A percentile compares a stretch with the other conserved stretches of the same genome.
These are phyloP conservation scores for Sordariomycetes sp. DNA, from an alignment of 2,329 filamentous ascomycete species.

Conservation along the genomic window DNA sequence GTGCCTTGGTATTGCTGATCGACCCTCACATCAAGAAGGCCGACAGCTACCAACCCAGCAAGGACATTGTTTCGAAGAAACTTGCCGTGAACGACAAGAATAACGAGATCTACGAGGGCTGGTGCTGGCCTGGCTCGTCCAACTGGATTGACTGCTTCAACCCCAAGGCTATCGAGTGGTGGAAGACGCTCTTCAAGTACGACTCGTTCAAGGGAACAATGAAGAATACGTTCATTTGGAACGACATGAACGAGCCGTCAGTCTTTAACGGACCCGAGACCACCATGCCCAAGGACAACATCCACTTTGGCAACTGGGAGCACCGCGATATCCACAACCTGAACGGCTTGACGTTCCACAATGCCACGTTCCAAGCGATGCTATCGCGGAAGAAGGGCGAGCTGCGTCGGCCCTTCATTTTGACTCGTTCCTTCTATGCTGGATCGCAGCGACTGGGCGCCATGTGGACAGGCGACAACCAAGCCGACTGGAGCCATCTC, in stretches of 20 bases:
- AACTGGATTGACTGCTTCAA: conserved; percentile 97
- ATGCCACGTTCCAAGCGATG: conserved; percentile 83
- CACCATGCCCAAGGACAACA: conserved; percentile 97
- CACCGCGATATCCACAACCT: conserved; percentile 95
- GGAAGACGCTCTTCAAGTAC: conserved; percentile 81
- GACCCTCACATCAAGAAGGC: conserved; percentile 97
- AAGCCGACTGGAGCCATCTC: conserved; percentile 85
- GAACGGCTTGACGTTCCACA: conserved; percentile 91
- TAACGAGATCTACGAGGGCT: conserved; percentile 80
- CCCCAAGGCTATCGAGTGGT: conserved; percentile 85
- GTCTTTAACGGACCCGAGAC: conserved; percentile 98
- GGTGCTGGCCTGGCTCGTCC: conserved; percentile 97
- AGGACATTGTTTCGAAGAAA: conserved; percentile 76
- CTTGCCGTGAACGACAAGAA: conserved; percentile 87
- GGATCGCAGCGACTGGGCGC: conserved; percentile 84
- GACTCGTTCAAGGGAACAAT: conserved; percentile 78
- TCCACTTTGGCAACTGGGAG: conserved; percentile 88
- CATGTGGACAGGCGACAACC: conserved; percentile 99
- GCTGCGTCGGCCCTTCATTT: conserved; percentile 75
- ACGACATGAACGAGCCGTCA: conserved; percentile 99
- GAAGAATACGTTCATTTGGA: conserved; percentile 91
- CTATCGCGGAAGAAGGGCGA: conserved; percentile 80
- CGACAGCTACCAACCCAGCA: conserved; percentile 64
- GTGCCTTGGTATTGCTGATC: conserved; percentile 90
- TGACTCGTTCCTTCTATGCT: conserved; percentile 87